A percentile compares a stretch with the other conserved stretches of the same genome.
These are phyloP conservation scores for Abortiporus biennis DNA, from an alignment of 1,284 basidiomycete species.

Conservation along the genomic window DNA sequence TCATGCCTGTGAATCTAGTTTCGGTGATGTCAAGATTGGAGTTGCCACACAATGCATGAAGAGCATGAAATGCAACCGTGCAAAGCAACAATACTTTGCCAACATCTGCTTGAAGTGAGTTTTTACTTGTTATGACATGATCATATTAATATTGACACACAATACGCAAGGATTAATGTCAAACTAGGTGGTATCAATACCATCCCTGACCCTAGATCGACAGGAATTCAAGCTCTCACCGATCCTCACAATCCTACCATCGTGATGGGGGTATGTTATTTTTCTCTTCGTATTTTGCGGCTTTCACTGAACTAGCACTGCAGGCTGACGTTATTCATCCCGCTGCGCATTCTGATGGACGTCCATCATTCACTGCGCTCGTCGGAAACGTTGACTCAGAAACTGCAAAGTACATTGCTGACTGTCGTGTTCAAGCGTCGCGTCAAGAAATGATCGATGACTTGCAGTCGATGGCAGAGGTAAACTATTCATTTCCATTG, in stretches of 20 bases:
- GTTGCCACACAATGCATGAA: slow-evolving; percentile 74
- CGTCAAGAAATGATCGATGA: slow-evolving; percentile 73
- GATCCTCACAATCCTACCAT: slow-evolving; percentile 68
- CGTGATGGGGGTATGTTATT: slow-evolving; percentile 54
- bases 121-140: too few species aligned
- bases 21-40: slow-evolving; percentile 67
- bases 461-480: slow-evolving; percentile 53
- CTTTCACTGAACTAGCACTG: slow-evolving; percentile 6
- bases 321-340: slow-evolving; percentile 78
- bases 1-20: slow-evolving; percentile 33
- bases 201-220: slow-evolving; percentile 57
- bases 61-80: slow-evolving; percentile 51
- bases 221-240: slow-evolving; percentile 53
- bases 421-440: slow-evolving; percentile 59
- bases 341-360: slow-evolving; percentile 62
- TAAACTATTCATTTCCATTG: slow-evolving; percentile 18
- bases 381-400: slow-evolving; percentile 71
- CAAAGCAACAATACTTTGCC: slow-evolving; percentile 68
- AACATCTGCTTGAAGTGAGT: slow-evolving; percentile 75
- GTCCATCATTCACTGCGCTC: slow-evolving; percentile 71
- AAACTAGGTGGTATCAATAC: slow-evolving; percentile 78
- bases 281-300: background rate
- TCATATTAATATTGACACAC: too few species aligned
- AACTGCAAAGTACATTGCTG: slow-evolving; percentile 47
- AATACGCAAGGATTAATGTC: slow-evolving; percentile 70